Evolutionary conservation across 176 grass and related monocot genomes (phyloP).

Genomic region (Lolium perenne): DNA sequence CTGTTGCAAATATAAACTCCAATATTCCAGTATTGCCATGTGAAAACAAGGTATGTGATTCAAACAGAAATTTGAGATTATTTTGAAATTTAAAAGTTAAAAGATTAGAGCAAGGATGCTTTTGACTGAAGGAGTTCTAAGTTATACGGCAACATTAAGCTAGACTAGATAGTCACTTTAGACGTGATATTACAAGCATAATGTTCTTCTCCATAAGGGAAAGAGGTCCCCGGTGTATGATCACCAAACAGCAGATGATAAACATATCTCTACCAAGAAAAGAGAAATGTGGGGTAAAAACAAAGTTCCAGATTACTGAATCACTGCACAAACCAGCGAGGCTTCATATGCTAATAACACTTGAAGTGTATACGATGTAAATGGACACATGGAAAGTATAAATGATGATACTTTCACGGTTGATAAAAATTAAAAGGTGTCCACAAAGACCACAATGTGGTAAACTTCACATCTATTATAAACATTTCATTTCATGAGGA

Average conservation of each 20-base stretch:
- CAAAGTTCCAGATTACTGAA: background rate
- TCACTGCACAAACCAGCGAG: background rate
- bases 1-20: conserved; percentile 60
- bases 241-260: conserved; percentile 36
- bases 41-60: conserved; percentile 34
- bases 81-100: conserved; percentile 4
- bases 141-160: background rate
- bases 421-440: conserved; percentile 20
- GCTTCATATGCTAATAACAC: background rate
- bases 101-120: conserved; percentile 3
- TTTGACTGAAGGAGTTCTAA: background rate
- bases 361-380: background rate
- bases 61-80: conserved; percentile 30
- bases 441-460: background rate
- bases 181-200: conserved; percentile 12
- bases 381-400: conserved; percentile 7
- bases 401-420: background rate
- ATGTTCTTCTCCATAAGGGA: conserved; percentile 13
- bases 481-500: background rate
- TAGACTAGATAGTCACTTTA: background rate
- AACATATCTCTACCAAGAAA: conserved; percentile 19
- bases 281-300: background rate
- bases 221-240: conserved; percentile 5
- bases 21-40: background rate
- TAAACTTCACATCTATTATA: background rate